Base-by-base conservation (phyloP, 2,329 filamentous ascomycete species). In the Trichoderma hamatum region DNA sequence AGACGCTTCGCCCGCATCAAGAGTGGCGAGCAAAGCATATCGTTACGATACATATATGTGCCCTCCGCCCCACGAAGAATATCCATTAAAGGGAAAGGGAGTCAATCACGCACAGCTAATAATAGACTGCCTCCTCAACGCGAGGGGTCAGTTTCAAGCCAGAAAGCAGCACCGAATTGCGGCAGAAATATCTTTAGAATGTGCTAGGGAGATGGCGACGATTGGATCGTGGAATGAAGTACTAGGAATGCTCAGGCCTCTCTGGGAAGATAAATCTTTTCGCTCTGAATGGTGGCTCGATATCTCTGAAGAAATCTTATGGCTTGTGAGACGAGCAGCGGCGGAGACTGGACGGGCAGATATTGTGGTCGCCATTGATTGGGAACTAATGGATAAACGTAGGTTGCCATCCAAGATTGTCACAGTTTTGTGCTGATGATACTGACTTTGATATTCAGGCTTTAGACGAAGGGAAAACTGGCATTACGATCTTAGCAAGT, bases 21-120 rank as follows among this genome's bases (percentile, higher is more conserved):
- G 80, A 7, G 78, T 82, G 9, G 81, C 83, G 11, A 83, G 81
- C 72, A 86, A 85, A 63, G 61, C 67, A 3, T 88, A 88, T 71
- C 81, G 82, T 1, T 90, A 90, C 71, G 89, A 91, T 75, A 88
- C 86, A 1, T 91, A 90, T 76, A 84, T 91, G 80, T 90, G 88
- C 67, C 88, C 87, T 14, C 84, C 88, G 49, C 89, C 89, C 1
- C 82, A 88, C 70, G 82, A 89, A 71, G 88, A 90, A 73, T 83
- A 83, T 60, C 87, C 88, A 0, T 72, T 89, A 16, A 76, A 80
- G 24, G 83, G 84, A 4, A 72, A 76, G 5, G 86, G 86, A 0
- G 81, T 87, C 52, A 82, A 89, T 70, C 88, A 90, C 75, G 80
- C 83, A 1, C 80, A 83, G 69, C 75, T 89, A 28, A 86, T 90